Percentiles rank a stretch among this genome's conserved stretches.
phyloP scores from a whole-genome alignment of 2,329 filamentous ascomycete species.

The Huntiella bhutanensis region DNA sequence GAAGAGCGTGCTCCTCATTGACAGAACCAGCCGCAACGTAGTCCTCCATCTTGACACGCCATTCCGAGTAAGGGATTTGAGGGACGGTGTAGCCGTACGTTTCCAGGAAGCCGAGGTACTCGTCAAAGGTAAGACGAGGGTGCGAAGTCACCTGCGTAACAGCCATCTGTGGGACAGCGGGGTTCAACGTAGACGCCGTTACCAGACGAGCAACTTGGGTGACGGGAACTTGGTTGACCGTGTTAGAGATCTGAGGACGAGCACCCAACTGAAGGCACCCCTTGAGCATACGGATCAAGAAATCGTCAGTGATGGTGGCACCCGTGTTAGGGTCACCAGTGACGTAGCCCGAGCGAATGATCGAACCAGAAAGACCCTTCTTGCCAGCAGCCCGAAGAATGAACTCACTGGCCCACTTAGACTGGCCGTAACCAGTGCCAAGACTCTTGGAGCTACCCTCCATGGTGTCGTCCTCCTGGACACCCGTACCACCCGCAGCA shows the following conservation, averaged over 20 bases:
- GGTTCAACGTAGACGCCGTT: conserved; percentile 51
- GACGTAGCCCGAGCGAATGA: conserved; percentile 74
- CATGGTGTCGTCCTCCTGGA: conserved; percentile 62
- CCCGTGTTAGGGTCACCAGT: conserved; percentile 54
- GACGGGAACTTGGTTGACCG: conserved; percentile 77
- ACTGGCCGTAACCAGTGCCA: conserved; percentile 76
- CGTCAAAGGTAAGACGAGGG: conserved; percentile 58
- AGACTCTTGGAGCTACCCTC: conserved; percentile 58
- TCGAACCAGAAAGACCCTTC: conserved; percentile 54
- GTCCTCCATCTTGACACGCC: conserved; percentile 34
- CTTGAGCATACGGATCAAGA: conserved; percentile 70
- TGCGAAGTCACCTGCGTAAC: conserved; percentile 67
- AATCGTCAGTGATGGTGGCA: conserved; percentile 68
- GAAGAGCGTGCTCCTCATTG: conserved; percentile 17
- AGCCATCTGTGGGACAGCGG: conserved; percentile 21
- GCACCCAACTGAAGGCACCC: conserved; percentile 63
- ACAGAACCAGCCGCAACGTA: conserved; percentile 15
- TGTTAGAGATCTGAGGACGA: conserved; percentile 64
- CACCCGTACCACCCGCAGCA: conserved; percentile 39
- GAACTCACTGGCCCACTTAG: conserved; percentile 61
- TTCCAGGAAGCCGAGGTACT: conserved; percentile 53
- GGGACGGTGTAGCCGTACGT: conserved; percentile 55
- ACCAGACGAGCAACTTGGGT: conserved; percentile 68
- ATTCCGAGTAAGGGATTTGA: conserved; percentile 46
- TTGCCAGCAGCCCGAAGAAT: conserved; percentile 61